Conservation (phyloP, 495 filamentous ascomycete genomes). For the Penicillium nucicola region DNA sequence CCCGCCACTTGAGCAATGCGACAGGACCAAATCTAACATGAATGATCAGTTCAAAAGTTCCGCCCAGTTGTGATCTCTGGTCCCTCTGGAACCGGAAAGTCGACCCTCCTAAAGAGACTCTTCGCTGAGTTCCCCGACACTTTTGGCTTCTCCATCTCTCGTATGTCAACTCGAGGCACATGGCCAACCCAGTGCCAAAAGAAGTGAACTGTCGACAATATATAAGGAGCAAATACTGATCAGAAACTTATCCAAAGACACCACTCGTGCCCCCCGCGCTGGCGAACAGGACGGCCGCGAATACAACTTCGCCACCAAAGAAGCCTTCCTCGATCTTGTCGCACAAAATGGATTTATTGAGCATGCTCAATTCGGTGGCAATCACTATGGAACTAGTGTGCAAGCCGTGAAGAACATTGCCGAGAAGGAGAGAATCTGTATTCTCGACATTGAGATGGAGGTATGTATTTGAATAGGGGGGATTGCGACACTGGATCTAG, state of each 20-base stretch:
- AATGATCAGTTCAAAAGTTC: slow-evolving; percentile 30
- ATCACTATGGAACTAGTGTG: slow-evolving; percentile 82
- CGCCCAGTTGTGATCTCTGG: slow-evolving; percentile 84
- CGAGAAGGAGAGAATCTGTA: slow-evolving; percentile 48
- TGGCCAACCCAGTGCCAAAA: neutral
- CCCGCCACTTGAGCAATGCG: too few relatives aligned
- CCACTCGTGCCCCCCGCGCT: slow-evolving; percentile 71
- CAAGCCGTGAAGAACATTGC: slow-evolving; percentile 72
- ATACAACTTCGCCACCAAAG: slow-evolving; percentile 75
- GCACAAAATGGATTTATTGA: slow-evolving; percentile 78
- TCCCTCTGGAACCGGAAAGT: slow-evolving; percentile 84
- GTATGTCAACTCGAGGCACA: slow-evolving; percentile 13
- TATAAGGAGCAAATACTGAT: neutral
- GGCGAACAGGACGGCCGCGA: slow-evolving; percentile 74
- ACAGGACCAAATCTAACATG: neutral
- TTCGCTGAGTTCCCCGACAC: slow-evolving; percentile 64
- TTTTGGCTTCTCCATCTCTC: slow-evolving; percentile 81
- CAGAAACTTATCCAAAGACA: slow-evolving; percentile 43
- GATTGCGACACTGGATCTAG: neutral
- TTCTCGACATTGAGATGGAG: slow-evolving; percentile 90
- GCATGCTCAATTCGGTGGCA: slow-evolving; percentile 81
- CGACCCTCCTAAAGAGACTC: slow-evolving; percentile 75
- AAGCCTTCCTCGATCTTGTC: slow-evolving; percentile 67
- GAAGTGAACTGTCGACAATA: neutral
- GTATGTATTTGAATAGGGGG: slow-evolving; percentile 25